Evolutionary conservation across 2,329 filamentous ascomycete species (phyloP).

Genomic region (Neophaeococcomyces mojaviensis): DNA sequence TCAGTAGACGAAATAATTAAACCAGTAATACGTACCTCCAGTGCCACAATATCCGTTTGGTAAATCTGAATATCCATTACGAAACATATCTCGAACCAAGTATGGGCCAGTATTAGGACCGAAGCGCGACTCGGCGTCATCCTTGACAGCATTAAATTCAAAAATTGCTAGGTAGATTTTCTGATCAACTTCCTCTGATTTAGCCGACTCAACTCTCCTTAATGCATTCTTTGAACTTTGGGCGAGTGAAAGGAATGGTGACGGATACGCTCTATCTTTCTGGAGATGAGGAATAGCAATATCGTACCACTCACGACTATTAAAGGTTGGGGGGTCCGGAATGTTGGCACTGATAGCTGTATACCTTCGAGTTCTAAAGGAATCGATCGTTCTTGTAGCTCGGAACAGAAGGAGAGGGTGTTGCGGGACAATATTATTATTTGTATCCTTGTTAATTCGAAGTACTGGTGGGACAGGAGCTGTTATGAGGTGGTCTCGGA

Average conservation of each 20-base stretch:
- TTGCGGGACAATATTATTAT: not conserved
- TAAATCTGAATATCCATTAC: not conserved
- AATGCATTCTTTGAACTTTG: not conserved
- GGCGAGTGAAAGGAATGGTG: not conserved
- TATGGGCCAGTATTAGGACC: not conserved
- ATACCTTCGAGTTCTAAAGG: not conserved
- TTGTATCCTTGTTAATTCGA: not conserved
- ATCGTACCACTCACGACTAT: not conserved
- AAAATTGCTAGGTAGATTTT: conserved; percentile 4
- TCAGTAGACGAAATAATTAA: too few relatives aligned
- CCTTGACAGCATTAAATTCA: not conserved
- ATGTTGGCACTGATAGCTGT: not conserved
- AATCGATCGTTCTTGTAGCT: not conserved
- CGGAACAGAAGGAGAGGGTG: conserved; percentile 2
- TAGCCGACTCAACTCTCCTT: not conserved
- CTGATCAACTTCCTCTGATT: not conserved
- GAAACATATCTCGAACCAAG: not conserved
- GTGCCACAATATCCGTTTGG: not conserved
- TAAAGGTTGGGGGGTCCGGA: not conserved
- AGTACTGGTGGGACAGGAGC: not conserved
- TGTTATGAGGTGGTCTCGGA: not conserved
- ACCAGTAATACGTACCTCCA: not conserved
- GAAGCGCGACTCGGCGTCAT: not conserved
- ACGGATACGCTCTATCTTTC: not conserved
- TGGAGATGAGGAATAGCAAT: not conserved